phyloP scores from a whole-genome alignment of 129 eudicot genomes.

The Chrysanthemum seticuspe region DNA sequence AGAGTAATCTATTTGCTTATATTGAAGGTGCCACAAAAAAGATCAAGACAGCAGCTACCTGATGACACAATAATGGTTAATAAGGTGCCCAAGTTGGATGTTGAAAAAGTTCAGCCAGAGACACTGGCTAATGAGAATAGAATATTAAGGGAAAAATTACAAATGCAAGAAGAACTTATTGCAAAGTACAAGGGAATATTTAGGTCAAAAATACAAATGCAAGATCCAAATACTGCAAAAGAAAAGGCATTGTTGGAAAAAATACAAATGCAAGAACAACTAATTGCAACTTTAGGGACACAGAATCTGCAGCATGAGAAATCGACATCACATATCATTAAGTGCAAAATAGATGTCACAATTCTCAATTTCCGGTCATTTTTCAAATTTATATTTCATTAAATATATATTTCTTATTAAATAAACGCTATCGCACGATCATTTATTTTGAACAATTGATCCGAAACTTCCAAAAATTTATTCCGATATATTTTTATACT shows the following conservation, averaged over 20 bases:
- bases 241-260: not conserved
- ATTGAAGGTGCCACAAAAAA: not conserved
- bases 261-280: not conserved
- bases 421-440: too few relatives aligned
- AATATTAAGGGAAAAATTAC: not conserved
- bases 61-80: not conserved
- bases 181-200: not conserved
- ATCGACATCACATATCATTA: not conserved
- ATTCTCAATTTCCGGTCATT: too few relatives aligned
- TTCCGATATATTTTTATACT: too few relatives aligned
- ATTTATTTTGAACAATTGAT: too few relatives aligned
- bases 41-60: not conserved
- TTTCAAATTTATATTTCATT: too few relatives aligned
- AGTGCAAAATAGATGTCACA: constrained; percentile 6
- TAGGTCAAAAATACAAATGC: not conserved
- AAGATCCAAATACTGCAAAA: not conserved
- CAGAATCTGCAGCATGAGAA: constrained; percentile 11
- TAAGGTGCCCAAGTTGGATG: not conserved
- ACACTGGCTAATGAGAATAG: not conserved
- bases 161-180: not conserved
- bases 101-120: not conserved
- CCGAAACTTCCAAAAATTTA: too few relatives aligned
- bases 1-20: not conserved
- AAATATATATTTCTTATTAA: too few relatives aligned
- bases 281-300: not conserved